These are phyloP conservation scores for Sporothrix sp. DNA, from an alignment of 2,329 filamentous ascomycete species.

Conservation along the genomic window DNA sequence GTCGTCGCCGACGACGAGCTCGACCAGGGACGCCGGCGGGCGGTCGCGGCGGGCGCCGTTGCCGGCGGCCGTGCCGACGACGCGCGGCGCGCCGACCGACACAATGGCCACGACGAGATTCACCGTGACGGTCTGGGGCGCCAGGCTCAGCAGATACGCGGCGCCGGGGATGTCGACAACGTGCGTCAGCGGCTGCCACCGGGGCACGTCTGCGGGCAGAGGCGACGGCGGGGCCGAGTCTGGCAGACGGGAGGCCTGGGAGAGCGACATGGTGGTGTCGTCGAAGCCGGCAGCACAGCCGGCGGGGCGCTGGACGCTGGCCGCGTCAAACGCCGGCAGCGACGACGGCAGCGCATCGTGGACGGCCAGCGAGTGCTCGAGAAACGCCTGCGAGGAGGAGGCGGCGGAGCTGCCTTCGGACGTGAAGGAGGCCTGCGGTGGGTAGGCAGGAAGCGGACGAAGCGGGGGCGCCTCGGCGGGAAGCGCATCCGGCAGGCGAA, in stretches of 20 bases:
- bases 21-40: conserved; percentile 52
- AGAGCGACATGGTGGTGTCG: conserved; percentile 10
- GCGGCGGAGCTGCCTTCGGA: too few relatives aligned
- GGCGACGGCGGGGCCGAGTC: conserved; percentile 4
- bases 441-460: conserved; percentile 13
- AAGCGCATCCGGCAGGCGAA: conserved; percentile 27
- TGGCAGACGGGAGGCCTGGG: neutral
- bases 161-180: conserved; percentile 63
- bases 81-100: conserved; percentile 46
- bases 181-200: conserved; percentile 42
- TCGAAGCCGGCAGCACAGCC: neutral
- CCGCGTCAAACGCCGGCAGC: conserved; percentile 32
- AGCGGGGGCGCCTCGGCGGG: conserved; percentile 18
- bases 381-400: conserved; percentile 52
- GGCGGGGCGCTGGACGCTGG: too few relatives aligned
- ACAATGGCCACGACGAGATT: conserved; percentile 76
- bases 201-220: conserved; percentile 19
- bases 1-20: conserved; percentile 76
- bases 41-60: neutral
- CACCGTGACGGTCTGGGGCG: conserved; percentile 71
- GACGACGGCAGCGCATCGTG: conserved; percentile 59
- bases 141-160: conserved; percentile 52
- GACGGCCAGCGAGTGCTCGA: conserved; percentile 65
- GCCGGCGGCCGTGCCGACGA: neutral
- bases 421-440: conserved; percentile 23